phyloP scores from a whole-genome alignment of 805 yeast species.

The Lipomyces yamanashiensis region DNA sequence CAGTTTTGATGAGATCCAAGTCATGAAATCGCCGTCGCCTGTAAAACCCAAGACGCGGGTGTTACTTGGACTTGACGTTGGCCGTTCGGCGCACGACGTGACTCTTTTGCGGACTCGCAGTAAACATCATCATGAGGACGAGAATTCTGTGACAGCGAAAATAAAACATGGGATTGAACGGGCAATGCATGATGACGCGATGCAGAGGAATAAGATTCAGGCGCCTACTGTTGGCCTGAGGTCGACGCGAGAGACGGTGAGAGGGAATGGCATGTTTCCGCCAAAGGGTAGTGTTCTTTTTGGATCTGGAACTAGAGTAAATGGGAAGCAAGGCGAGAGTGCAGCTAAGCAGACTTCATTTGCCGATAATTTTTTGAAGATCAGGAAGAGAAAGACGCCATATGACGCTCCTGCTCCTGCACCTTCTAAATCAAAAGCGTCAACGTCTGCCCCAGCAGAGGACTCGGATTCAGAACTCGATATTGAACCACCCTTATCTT shows the following conservation, averaged over 20 bases:
- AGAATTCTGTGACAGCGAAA: background rate
- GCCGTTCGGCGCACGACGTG: constrained; percentile 36
- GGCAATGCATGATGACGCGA: background rate
- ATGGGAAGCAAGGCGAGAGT: background rate
- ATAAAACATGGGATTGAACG: constrained; percentile 13
- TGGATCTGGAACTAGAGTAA: background rate
- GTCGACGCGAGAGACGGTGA: constrained; percentile 2
- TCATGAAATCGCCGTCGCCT: constrained; percentile 35
- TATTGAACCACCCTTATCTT: constrained; percentile 9
- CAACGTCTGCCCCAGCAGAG: background rate
- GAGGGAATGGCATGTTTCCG: background rate
- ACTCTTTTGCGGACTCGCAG: constrained; percentile 20
- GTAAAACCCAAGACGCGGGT: constrained; percentile 35
- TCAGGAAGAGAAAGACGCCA: background rate
- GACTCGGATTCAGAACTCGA: constrained; percentile 21
- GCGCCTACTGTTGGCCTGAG: constrained; percentile 7
- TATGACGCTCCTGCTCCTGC: too few relatives aligned
- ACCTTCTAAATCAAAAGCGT: background rate
- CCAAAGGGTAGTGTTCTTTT: background rate
- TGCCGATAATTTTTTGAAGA: constrained; percentile 10
- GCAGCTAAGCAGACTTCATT: constrained; percentile 2
- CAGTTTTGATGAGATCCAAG: constrained; percentile 16
- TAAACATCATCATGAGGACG: background rate
- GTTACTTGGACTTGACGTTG: constrained; percentile 38
- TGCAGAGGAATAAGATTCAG: background rate